Percentiles rank a stretch among this genome's conserved stretches.
These are phyloP conservation scores for Stachybotrys elegans DNA, from an alignment of 2,329 filamentous ascomycete genomes.

Conservation along the genomic window DNA sequence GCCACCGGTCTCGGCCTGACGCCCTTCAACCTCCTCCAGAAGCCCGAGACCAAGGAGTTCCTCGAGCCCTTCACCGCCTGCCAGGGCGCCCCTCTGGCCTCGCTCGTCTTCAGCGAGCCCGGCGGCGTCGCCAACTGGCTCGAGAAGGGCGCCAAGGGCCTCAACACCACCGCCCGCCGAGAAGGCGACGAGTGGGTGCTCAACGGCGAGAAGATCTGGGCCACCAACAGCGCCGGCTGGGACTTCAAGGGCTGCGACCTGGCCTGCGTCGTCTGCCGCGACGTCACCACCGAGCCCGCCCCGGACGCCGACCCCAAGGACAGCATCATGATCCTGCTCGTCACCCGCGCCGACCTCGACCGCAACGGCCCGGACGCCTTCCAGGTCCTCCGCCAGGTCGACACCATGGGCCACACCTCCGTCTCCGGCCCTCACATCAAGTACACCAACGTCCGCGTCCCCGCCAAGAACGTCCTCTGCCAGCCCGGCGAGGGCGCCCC, in stretches of 20 bases:
- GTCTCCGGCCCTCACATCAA: slow-evolving; percentile 43
- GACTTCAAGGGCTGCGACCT: slow-evolving; percentile 47
- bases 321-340: slow-evolving; percentile 41
- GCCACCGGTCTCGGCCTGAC: slow-evolving; percentile 47
- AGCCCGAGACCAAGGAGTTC: slow-evolving; percentile 34
- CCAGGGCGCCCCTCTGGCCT: slow-evolving; percentile 41
- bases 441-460: slow-evolving; percentile 43
- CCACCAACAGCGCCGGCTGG: slow-evolving; percentile 50
- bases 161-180: slow-evolving; percentile 41
- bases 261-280: slow-evolving; percentile 46
- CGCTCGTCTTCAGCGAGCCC: slow-evolving; percentile 47
- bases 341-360: slow-evolving; percentile 42
- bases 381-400: slow-evolving; percentile 38
- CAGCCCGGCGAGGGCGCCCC: slow-evolving; percentile 36
- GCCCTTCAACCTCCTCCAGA: slow-evolving; percentile 42
- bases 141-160: slow-evolving; percentile 40
- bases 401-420: slow-evolving; percentile 40
- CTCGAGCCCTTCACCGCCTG: slow-evolving; percentile 41
- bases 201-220: slow-evolving; percentile 53
- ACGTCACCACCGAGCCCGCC: slow-evolving; percentile 16
- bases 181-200: slow-evolving; percentile 48
- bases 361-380: slow-evolving; percentile 37
- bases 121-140: slow-evolving; percentile 47
- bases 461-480: slow-evolving; percentile 39
- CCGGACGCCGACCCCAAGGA: slow-evolving; percentile 15